A percentile compares a stretch with the other conserved stretches of the same genome.
Evolutionary conservation across 2,329 filamentous ascomycete species (phyloP).

Genomic region (Thielaviopsis musarum): DNA sequence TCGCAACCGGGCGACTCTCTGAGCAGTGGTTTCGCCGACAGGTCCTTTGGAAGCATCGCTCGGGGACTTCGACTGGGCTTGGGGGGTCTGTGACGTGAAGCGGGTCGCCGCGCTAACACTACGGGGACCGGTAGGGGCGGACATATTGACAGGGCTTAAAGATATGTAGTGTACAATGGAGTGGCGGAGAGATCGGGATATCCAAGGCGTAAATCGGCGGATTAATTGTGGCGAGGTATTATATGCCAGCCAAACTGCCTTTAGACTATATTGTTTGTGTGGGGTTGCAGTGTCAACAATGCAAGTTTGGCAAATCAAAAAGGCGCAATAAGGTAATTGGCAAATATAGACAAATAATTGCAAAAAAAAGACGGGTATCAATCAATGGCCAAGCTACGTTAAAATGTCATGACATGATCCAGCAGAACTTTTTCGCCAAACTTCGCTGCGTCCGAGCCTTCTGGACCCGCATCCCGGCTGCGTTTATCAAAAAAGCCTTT

Average conservation of each 20-base stretch:
- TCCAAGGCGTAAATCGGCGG: background rate
- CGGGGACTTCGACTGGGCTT: slow-evolving; percentile 47
- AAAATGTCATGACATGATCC: slow-evolving; percentile 4
- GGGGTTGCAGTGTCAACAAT: background rate
- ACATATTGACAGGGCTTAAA: slow-evolving; percentile 18
- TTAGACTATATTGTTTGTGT: background rate
- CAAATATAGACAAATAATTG: background rate
- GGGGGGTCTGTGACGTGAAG: slow-evolving; percentile 37
- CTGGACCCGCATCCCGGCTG: background rate
- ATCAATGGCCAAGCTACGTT: too few species aligned
- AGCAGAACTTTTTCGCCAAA: slow-evolving; percentile 5
- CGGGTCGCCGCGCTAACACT: slow-evolving; percentile 67
- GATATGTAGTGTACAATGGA: background rate
- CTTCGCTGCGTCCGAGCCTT: background rate
- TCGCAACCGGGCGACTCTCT: slow-evolving; percentile 51
- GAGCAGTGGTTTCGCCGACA: slow-evolving; percentile 45
- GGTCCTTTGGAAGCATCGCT: slow-evolving; percentile 17
- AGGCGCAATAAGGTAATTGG: too few species aligned
- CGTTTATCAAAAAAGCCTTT: slow-evolving; percentile 3
- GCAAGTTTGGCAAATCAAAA: too few species aligned
- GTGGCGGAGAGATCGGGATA: background rate
- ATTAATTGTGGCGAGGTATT: background rate
- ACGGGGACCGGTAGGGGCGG: slow-evolving; percentile 35
- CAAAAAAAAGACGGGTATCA: background rate
- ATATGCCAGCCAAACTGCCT: background rate